phyloP scores from a whole-genome alignment of 768 basidiomycete genomes.

The Trametes villosa region DNA sequence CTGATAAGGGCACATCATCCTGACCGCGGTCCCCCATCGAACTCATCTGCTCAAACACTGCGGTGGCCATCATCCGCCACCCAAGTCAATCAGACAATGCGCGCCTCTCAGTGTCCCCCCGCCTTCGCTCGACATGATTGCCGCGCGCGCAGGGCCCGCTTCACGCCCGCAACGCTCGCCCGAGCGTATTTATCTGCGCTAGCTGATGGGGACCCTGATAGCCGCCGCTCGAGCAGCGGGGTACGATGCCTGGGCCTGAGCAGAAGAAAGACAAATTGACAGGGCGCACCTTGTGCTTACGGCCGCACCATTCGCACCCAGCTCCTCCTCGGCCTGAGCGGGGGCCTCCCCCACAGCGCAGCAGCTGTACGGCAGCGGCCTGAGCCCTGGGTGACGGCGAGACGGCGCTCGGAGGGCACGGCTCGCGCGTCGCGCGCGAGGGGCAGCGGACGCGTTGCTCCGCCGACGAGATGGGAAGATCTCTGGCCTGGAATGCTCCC shows the following conservation, averaged over 20 bases:
- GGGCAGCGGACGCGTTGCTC: background rate
- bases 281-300: too few species aligned
- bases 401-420: background rate
- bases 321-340: too few species aligned
- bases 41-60: background rate
- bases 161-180: conserved; percentile 18
- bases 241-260: background rate
- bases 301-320: too few species aligned
- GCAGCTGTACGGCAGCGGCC: too few species aligned
- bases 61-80: conserved; percentile 14
- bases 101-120: conserved; percentile 5
- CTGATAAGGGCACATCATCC: background rate
- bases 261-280: conserved; percentile 3
- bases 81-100: conserved; percentile 23
- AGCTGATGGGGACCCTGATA: conserved; percentile 25
- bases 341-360: too few species aligned
- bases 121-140: conserved; percentile 21
- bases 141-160: conserved; percentile 17
- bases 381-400: background rate
- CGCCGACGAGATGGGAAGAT: conserved; percentile 14
- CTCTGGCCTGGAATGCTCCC: conserved; percentile 22
- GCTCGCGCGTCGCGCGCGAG: background rate
- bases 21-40: conserved; percentile 10
- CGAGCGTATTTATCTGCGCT: conserved; percentile 22
- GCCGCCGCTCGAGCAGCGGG: conserved; percentile 16